phyloP scores from a whole-genome alignment of 495 filamentous ascomycete genomes.

The Penicillium herquei region DNA sequence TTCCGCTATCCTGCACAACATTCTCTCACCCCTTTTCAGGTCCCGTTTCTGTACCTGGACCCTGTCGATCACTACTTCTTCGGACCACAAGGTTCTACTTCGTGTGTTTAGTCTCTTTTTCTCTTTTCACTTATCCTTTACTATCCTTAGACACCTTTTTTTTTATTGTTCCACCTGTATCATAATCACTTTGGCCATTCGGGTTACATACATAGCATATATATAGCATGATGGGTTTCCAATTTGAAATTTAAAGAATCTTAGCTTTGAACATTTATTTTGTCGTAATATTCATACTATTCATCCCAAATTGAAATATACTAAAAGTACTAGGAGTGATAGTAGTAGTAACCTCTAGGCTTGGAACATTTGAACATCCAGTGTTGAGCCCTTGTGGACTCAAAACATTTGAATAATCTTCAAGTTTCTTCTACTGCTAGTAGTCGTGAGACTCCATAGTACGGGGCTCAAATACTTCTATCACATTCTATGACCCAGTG shows the following conservation, averaged over 20 bases:
- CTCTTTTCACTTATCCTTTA: conserved; percentile 3
- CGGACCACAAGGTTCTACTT: conserved; percentile 1
- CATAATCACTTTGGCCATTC: conserved; percentile 16
- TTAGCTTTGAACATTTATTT: not conserved
- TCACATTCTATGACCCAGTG: too few species aligned
- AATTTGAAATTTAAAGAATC: not conserved
- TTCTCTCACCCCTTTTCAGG: not conserved
- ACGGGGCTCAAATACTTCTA: too few species aligned
- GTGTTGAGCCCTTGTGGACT: too few species aligned
- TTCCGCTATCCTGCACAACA: not conserved
- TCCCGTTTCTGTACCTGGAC: not conserved
- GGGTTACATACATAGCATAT: conserved; percentile 17
- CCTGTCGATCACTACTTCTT: conserved; percentile 5
- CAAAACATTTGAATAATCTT: too few species aligned
- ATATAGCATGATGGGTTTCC: conserved; percentile 21
- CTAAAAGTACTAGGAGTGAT: not conserved
- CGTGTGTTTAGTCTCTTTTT: not conserved
- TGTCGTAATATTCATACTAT: too few species aligned
- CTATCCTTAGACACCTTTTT: conserved; percentile 12
- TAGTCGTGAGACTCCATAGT: too few species aligned
- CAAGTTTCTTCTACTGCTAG: too few species aligned
- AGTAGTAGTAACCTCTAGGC: too few species aligned
- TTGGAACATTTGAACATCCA: too few species aligned
- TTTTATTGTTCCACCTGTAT: conserved; percentile 15
- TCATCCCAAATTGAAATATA: too few species aligned